Evolutionary conservation across 192 early-diverging fungal species (phyloP), one percentile per base, ranked within the genome.

Genomic region (Backusella australiensis): DNA sequence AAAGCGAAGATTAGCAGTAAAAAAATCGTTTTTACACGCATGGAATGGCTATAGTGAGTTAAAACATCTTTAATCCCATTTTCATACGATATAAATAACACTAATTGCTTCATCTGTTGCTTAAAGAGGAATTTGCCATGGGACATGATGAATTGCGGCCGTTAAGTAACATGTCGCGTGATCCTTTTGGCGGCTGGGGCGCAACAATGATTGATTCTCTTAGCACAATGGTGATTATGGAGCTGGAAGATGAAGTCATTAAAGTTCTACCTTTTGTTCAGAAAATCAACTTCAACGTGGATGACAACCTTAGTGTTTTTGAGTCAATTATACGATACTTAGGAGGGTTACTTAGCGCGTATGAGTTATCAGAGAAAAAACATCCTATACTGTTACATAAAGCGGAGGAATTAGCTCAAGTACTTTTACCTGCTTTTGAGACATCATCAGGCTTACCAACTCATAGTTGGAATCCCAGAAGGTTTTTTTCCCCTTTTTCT

Each of bases 171-270:
- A 66, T 44, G 12, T 26, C 52, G 29, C 41, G 21, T 17, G 73
- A 87, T 70, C 29, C 35, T 3, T 87, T 86, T 74, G 85, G 82
- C 59, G 86, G 86, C n/a, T 90, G 88, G 89, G 89, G 86, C 1
- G 89, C 89, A 4, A 96, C 95, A 0, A 88, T 96, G 67, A 84
- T 97, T 67, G 97, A 98, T 77, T 84, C 94, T 5, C 85, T 98
- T 34, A 94, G 95, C 72, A 97, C 97, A 4, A 85, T 97, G 68
- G 83, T 90, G 39, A 89, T 98, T 56, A 94, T 96, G 94, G 93
- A 86, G 46, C 83, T 98, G 23, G 81, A 88, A 42, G 82, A 91
- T 26, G 94, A 96, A 73, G 95, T 93, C 80, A 80, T 90, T 35
- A 82, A 86, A 53, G 92, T 92, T 0, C 80, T 93, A 71, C 80